Evolutionary conservation across 257 asterid species (phyloP), one percentile per base, ranked within the genome.

Genomic region (Nicotiana paniculata): DNA sequence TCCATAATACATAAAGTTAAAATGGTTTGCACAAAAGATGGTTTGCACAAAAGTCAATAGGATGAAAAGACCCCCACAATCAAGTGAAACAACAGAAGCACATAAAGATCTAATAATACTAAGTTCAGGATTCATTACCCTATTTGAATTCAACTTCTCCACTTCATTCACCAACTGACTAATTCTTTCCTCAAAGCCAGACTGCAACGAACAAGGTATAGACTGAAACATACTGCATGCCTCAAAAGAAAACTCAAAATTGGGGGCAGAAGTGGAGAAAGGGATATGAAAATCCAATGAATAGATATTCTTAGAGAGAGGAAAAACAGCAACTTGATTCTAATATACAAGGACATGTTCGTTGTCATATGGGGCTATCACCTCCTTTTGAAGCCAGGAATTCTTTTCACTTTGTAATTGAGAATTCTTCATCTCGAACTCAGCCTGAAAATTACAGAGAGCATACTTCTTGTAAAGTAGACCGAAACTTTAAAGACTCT

Each of bases 351-450:
- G 78, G 83, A 65, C 11, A 63, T 24, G 58, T 51, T 48, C 64
- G 79, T 33, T 24, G 33, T 46, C 61, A 82, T 68, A 26, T 62
- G 81, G 46, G 77, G 82, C 57, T 83, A 21, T 78, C 83, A 92
- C 97, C 96, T 90, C 97, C 83, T 89, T 90, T 77, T 85, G 87
- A 84, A 81, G 82, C 91, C 96, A 93, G 32, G 88, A 84, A 61
- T 85, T 85, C 77, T 89, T 89, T 80, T 89, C 97, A 85, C 54
- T 83, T 88, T 85, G 86, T 69, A 90, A 80, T 72, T 88, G 87
- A 57, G 84, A 80, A 80, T 91, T 87, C 84, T 85, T 65, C 48
- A 46, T 76, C 84, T 89, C 89, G 54, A 89, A 82, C 76, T 70
- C 84, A 87, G 86, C 90, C 93, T 90, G 87, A 79, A 82, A 79